A percentile compares a stretch with the other conserved stretches of the same genome.
Evolutionary conservation across 768 basidiomycete species (phyloP).

Genomic region (Pleurotus sapidus): DNA sequence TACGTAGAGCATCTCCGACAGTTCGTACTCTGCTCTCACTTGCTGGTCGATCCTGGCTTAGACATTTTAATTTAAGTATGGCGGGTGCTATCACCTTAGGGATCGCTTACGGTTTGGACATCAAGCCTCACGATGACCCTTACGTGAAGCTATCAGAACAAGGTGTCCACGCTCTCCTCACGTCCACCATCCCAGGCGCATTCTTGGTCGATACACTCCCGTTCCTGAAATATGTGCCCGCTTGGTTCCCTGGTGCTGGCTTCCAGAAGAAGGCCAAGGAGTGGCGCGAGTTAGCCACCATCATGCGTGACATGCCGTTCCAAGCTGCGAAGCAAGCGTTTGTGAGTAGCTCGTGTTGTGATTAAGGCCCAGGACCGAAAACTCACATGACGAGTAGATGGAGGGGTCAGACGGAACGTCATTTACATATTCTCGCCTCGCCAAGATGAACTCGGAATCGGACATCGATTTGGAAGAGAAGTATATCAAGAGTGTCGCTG

Average conservation of each 20-base stretch:
- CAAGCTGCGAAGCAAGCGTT: constrained; percentile 20
- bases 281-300: constrained; percentile 37
- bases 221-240: constrained; percentile 42
- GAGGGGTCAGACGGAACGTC: constrained; percentile 16
- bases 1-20: constrained; percentile 16
- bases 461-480: constrained; percentile 16
- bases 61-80: not conserved
- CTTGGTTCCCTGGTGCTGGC: constrained; percentile 57
- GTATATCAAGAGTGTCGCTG: constrained; percentile 19
- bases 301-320: constrained; percentile 37
- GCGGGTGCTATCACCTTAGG: not conserved
- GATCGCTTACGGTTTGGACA: constrained; percentile 8
- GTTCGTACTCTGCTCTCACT: constrained; percentile 8
- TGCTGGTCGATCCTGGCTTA: not conserved
- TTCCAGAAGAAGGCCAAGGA: constrained; percentile 49
- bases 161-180: constrained; percentile 25
- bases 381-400: constrained; percentile 13
- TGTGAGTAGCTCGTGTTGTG: constrained; percentile 13
- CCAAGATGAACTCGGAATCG: constrained; percentile 12
- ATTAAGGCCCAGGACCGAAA: not conserved
- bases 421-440: constrained; percentile 16
- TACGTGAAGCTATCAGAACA: constrained; percentile 26
- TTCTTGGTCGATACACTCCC: constrained; percentile 33
- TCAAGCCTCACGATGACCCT: not conserved
- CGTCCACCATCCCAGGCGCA: constrained; percentile 26